phyloP scores from a whole-genome alignment of 2,329 filamentous ascomycete genomes.

The Diaporthe humulicola region DNA sequence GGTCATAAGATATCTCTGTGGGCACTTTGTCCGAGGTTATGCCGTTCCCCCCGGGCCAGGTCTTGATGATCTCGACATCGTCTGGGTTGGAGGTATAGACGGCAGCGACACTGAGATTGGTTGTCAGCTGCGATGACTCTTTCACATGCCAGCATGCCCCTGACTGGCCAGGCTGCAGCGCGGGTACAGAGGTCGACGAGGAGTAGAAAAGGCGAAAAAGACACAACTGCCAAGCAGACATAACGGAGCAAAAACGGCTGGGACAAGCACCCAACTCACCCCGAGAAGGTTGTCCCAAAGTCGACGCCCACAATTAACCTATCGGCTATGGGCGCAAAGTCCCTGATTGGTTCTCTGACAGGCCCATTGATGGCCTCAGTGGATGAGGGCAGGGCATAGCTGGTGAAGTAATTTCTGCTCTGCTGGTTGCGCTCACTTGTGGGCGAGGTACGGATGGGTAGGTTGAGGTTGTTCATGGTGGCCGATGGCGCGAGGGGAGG shows the following conservation, averaged over 20 bases:
- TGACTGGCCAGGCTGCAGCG: background rate
- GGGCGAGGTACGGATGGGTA: conserved; percentile 61
- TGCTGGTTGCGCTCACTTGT: conserved; percentile 65
- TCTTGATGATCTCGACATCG: conserved; percentile 87
- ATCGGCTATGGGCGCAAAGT: conserved; percentile 67
- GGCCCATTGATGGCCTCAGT: conserved; percentile 75
- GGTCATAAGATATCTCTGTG: conserved; percentile 79
- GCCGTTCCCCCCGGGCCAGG: conserved; percentile 85
- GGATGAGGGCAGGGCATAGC: conserved; percentile 66
- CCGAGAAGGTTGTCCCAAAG: conserved; percentile 88
- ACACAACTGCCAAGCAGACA: background rate
- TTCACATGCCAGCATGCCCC: background rate
- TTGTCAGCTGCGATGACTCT: conserved; percentile 29
- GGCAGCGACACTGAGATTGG: conserved; percentile 70
- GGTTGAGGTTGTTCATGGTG: conserved; percentile 62
- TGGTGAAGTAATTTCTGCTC: conserved; percentile 69
- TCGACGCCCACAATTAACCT: conserved; percentile 83
- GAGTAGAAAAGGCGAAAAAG: background rate
- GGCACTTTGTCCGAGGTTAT: conserved; percentile 92
- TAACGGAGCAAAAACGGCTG: background rate
- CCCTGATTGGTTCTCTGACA: conserved; percentile 67
- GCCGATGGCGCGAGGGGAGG: conserved; percentile 41
- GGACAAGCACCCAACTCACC: conserved; percentile 62
- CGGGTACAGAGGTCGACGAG: background rate
- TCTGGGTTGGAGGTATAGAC: conserved; percentile 83